phyloP scores from a whole-genome alignment of 2,329 filamentous ascomycete species.

The Bipolaris zeicola region DNA sequence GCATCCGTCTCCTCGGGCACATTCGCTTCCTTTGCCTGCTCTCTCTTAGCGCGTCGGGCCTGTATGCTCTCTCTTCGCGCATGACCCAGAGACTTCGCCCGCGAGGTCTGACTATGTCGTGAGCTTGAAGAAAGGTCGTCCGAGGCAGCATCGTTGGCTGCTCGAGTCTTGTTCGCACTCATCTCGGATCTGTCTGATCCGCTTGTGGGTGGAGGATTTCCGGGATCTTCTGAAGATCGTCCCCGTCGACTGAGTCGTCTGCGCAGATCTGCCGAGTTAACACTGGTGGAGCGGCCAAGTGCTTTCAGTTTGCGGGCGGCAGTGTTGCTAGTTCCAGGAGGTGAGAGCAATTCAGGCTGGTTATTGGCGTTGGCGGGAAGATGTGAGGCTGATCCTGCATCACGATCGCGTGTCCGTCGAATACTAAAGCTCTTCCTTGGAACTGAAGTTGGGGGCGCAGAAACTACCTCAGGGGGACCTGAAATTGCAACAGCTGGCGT shows the following conservation, averaged over 20 bases:
- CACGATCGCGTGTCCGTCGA: constrained; percentile 62
- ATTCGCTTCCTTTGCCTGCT: constrained; percentile 74
- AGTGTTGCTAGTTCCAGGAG: constrained; percentile 64
- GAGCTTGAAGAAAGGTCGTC: constrained; percentile 52
- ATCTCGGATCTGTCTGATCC: constrained; percentile 76
- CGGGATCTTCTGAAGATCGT: constrained; percentile 59
- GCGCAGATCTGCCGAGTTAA: constrained; percentile 84
- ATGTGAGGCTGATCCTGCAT: constrained; percentile 57
- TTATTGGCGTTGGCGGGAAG: constrained; percentile 63
- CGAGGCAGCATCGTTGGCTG: constrained; percentile 56
- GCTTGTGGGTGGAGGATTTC: constrained; percentile 73
- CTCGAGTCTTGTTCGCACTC: constrained; percentile 53
- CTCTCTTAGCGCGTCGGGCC: constrained; percentile 75
- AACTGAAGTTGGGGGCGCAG: constrained; percentile 59
- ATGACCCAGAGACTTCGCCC: constrained; percentile 88
- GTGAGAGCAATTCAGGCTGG: constrained; percentile 77
- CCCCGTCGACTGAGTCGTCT: constrained; percentile 65
- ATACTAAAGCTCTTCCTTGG: constrained; percentile 91
- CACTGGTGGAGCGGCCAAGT: constrained; percentile 85
- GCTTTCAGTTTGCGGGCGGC: constrained; percentile 67
- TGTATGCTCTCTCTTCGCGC: constrained; percentile 91
- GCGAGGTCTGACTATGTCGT: constrained; percentile 45
- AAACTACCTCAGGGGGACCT: constrained; percentile 68
- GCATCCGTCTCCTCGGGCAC: constrained; percentile 90
- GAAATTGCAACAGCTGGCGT: constrained; percentile 82